These are phyloP conservation scores for Medicago truncatula DNA, from an alignment of 306 rosid species.

Conservation along the genomic window DNA sequence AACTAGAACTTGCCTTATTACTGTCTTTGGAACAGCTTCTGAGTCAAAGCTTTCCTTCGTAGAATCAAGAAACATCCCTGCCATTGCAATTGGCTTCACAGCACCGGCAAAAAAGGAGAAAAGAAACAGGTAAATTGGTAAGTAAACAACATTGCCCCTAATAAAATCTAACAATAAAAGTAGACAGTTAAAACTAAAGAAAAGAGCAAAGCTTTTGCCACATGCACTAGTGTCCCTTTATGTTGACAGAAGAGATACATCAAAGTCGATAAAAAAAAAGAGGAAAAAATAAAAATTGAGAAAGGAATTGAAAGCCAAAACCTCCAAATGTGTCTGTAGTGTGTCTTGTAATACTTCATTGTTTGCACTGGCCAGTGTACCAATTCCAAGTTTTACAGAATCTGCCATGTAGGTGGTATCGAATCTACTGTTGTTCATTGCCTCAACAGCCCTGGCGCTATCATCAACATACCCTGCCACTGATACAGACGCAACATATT, in stretches of 20 bases:
- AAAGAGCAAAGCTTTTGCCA: background rate
- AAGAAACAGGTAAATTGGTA: constrained; percentile 46
- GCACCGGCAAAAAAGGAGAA: constrained; percentile 13
- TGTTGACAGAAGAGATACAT: constrained; percentile 13
- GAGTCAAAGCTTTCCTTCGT: constrained; percentile 43
- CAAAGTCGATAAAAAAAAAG: background rate
- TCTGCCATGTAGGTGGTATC: constrained; percentile 41
- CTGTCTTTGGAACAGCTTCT: constrained; percentile 47
- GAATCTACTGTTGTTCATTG: constrained; percentile 41
- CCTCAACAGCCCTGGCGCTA: constrained; percentile 49
- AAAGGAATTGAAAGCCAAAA: constrained; percentile 61
- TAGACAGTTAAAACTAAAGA: background rate
- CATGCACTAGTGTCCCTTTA: constrained; percentile 1
- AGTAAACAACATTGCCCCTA: constrained; percentile 26
- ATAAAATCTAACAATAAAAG: background rate
- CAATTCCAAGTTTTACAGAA: constrained; percentile 43
- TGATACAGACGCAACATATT: constrained; percentile 56
- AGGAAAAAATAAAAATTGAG: background rate
- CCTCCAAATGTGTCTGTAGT: constrained; percentile 63
- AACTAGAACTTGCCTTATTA: constrained; percentile 66
- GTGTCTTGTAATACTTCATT: constrained; percentile 42
- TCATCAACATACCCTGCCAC: constrained; percentile 48
- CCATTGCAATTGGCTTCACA: constrained; percentile 62
- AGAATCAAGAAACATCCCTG: constrained; percentile 57
- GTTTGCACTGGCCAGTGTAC: constrained; percentile 38